These are phyloP conservation scores for Abelmoschus esculentus DNA, from an alignment of 345 rosid species.

Conservation along the genomic window DNA sequence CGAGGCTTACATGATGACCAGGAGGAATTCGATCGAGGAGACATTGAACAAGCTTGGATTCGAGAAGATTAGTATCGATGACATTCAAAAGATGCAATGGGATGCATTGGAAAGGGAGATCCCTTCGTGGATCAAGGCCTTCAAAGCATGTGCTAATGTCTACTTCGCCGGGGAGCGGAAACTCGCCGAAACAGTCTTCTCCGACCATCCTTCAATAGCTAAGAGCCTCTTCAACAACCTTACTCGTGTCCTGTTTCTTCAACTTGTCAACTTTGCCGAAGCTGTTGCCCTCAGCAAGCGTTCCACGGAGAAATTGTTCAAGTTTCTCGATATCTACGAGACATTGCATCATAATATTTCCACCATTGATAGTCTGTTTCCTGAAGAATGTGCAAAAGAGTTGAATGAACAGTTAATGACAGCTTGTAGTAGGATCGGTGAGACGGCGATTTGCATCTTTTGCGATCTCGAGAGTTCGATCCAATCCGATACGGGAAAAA, in stretches of 20 bases:
- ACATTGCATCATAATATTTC: conserved; percentile 48
- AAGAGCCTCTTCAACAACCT: conserved; percentile 44
- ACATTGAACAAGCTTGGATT: conserved; percentile 47
- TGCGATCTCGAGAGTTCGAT: conserved; percentile 69
- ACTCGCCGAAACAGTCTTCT: conserved; percentile 44
- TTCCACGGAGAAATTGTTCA: conserved; percentile 72
- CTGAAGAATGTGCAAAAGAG: conserved; percentile 33
- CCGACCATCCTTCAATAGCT: conserved; percentile 22
- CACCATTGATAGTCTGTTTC: conserved; percentile 32
- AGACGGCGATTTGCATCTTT: conserved; percentile 56
- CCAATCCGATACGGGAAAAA: conserved; percentile 57
- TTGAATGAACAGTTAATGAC: conserved; percentile 44
- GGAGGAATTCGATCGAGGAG: conserved; percentile 53
- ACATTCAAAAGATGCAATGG: conserved; percentile 74
- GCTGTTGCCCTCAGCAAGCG: conserved; percentile 66
- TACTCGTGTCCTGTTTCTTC: conserved; percentile 44
- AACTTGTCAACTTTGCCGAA: conserved; percentile 64
- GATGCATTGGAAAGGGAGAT: conserved; percentile 69
- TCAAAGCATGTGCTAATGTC: conserved; percentile 42
- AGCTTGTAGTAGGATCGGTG: conserved; percentile 57
- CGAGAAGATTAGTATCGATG: conserved; percentile 71
- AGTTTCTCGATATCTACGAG: conserved; percentile 74
- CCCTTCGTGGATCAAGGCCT: conserved; percentile 53
- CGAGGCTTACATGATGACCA: conserved; percentile 45
- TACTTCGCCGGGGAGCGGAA: conserved; percentile 52